Conservation (phyloP, 768 basidiomycete species). For the Tylopilus plumbeoviolaceoides region DNA sequence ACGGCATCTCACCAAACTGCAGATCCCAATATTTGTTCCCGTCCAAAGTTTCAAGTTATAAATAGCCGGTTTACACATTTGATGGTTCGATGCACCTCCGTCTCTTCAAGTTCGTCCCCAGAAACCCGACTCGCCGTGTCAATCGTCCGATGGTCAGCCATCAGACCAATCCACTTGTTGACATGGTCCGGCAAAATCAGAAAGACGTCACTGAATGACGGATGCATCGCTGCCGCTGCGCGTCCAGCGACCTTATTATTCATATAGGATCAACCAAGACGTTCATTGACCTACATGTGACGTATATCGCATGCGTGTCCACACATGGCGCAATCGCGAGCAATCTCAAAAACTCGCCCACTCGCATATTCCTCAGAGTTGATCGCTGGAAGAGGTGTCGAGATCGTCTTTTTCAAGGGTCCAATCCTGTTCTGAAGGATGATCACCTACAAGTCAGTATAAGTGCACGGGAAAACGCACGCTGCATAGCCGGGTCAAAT, state of each 20-base stretch:
- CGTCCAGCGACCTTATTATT: not conserved
- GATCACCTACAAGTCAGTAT: constrained; percentile 16
- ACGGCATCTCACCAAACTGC: constrained; percentile 8
- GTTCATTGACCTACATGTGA: constrained; percentile 7
- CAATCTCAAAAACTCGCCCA: constrained; percentile 34
- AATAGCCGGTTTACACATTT: constrained; percentile 3
- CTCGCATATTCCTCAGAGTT: constrained; percentile 40
- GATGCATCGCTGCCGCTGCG: constrained; percentile 30
- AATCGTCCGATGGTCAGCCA: constrained; percentile 15
- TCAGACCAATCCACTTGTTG: constrained; percentile 25
- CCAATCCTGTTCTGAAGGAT: constrained; percentile 19
- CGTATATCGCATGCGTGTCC: not conserved
- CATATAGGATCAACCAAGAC: not conserved
- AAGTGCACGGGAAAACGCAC: constrained; percentile 14
- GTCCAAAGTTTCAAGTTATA: constrained; percentile 5
- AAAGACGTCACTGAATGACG: constrained; percentile 34
- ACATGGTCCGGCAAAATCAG: constrained; percentile 30
- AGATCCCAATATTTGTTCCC: constrained; percentile 1
- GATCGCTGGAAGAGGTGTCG: constrained; percentile 36
- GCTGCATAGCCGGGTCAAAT: constrained; percentile 28
- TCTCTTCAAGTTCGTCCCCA: constrained; percentile 10
- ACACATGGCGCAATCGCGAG: constrained; percentile 23
- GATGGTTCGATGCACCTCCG: not conserved
- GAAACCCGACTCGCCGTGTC: constrained; percentile 19
- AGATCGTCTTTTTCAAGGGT: constrained; percentile 23